Base-by-base conservation (phyloP, 208 protist species). In the Trypanosoma lewisi region DNA sequence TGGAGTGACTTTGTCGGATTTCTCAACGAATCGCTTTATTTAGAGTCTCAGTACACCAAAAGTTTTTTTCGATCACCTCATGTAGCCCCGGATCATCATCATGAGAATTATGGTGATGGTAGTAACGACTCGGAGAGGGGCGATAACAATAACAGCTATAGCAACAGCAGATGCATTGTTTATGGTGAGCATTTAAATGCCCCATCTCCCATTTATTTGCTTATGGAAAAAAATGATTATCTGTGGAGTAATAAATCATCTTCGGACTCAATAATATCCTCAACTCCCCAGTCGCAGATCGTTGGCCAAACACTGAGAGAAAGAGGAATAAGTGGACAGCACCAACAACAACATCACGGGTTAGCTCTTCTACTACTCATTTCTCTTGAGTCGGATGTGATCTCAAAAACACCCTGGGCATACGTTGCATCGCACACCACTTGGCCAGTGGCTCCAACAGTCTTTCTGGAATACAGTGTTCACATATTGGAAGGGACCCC, bases 1-100 rank as follows among this genome's bases (percentile, higher is more conserved):
- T 71, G 65, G 65, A 58, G 65, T 37, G 37, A 63, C 23, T 42
- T 51, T 58, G 48, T 58, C 1, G 41, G 52, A 33, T 55, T 57
- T 39, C 19, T 71, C 7, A 64, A 8, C 39, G 65, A 71, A 62
- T 57, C 56, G 34, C 28, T 71, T 17, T 64, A 71, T 41, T 41
- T 64, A 25, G 65, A 64, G 41, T 54, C 25, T 19, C 65, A 64
- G 28, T 59, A 59, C 19, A 37, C 39, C 16, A 71, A 63, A 19
- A 63, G 49, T 28, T 19, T 50, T 19, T 71, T 59, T 44, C 9
- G 9, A 42, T 51, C 36, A 48, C 27, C 11, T 4, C 7, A 39
- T 39, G 34, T 4, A 4, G 4, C 11, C 34, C 34, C 34, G 7
- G 7, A 39, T 39, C 34, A 39, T 4, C 7, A 39, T 14, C 7